These are phyloP conservation scores for Zarea fungicola DNA, from an alignment of 2,329 filamentous ascomycete species.

Conservation along the genomic window DNA sequence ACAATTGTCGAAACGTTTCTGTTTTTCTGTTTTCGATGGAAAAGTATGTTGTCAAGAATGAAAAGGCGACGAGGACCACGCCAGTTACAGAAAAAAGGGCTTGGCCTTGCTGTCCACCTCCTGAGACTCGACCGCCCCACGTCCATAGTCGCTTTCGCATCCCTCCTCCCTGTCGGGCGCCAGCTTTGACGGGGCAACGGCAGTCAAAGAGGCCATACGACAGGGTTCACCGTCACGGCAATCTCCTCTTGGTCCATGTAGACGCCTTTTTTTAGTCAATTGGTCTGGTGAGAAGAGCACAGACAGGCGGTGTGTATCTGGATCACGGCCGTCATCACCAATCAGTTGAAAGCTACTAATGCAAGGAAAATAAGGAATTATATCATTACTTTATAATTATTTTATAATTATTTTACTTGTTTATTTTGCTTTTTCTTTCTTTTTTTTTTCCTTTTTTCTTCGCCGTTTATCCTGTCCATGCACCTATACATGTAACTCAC, in stretches of 20 bases:
- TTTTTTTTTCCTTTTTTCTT: too few relatives aligned
- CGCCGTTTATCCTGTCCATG: too few relatives aligned
- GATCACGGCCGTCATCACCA: not conserved
- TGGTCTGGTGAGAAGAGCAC: too few relatives aligned
- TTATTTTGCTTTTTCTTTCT: too few relatives aligned
- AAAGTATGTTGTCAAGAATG: slow-evolving; percentile 11
- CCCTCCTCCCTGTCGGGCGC: slow-evolving; percentile 15
- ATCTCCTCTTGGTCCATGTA: not conserved
- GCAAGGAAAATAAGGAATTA: not conserved
- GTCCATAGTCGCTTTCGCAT: not conserved
- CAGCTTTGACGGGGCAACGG: slow-evolving; percentile 31
- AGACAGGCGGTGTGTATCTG: slow-evolving; percentile 1
- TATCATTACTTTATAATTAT: too few relatives aligned
- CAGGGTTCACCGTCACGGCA: slow-evolving; percentile 4
- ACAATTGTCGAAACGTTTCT: not conserved
- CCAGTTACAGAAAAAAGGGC: slow-evolving; percentile 1
- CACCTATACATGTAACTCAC: too few relatives aligned
- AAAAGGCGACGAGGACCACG: slow-evolving; percentile 4
- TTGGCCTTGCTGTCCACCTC: slow-evolving; percentile 5
- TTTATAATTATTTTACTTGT: too few relatives aligned
- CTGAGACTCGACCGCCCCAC: slow-evolving; percentile 12
- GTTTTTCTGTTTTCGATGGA: not conserved
- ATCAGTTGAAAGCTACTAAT: not conserved
- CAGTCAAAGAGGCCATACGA: slow-evolving; percentile 8
- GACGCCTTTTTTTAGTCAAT: not conserved